These are phyloP conservation scores for Canariomyces notabilis DNA, from an alignment of 2,329 filamentous ascomycete species.

Conservation along the genomic window DNA sequence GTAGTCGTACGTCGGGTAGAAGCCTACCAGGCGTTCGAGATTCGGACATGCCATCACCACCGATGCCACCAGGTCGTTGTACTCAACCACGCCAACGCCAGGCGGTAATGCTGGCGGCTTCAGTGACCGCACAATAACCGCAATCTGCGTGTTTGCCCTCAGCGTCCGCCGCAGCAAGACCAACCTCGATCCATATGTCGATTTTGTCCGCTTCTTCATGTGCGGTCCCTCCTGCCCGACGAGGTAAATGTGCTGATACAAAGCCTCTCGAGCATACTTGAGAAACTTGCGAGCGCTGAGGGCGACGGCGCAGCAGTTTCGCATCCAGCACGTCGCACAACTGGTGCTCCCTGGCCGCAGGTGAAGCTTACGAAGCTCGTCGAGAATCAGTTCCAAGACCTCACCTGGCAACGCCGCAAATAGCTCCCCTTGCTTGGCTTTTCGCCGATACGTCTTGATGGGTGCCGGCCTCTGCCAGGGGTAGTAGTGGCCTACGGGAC, in stretches of 20 bases:
- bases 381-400: conserved; percentile 53
- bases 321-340: conserved; percentile 62
- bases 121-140: conserved; percentile 50
- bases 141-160: conserved; percentile 47
- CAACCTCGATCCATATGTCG: conserved; percentile 47
- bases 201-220: conserved; percentile 55
- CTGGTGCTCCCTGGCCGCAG: conserved; percentile 43
- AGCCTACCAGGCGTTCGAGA: conserved; percentile 53
- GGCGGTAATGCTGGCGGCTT: conserved; percentile 49
- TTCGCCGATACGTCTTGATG: conserved; percentile 33
- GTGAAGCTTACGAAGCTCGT: conserved; percentile 49
- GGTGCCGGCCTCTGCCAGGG: conserved; percentile 31
- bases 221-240: conserved; percentile 50
- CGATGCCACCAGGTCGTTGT: conserved; percentile 54
- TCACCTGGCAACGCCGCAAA: conserved; percentile 55
- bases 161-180: conserved; percentile 55
- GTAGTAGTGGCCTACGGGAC: conserved; percentile 12
- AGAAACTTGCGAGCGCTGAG: conserved; percentile 48
- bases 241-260: conserved; percentile 57
- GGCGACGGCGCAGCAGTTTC: conserved; percentile 50
- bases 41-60: conserved; percentile 62
- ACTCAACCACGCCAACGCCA: conserved; percentile 41
- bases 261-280: conserved; percentile 43
- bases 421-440: conserved; percentile 43
- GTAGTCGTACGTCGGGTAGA: conserved; percentile 50